phyloP scores from a whole-genome alignment of 2,329 filamentous ascomycete genomes.

The Cordyceps cicadae region DNA sequence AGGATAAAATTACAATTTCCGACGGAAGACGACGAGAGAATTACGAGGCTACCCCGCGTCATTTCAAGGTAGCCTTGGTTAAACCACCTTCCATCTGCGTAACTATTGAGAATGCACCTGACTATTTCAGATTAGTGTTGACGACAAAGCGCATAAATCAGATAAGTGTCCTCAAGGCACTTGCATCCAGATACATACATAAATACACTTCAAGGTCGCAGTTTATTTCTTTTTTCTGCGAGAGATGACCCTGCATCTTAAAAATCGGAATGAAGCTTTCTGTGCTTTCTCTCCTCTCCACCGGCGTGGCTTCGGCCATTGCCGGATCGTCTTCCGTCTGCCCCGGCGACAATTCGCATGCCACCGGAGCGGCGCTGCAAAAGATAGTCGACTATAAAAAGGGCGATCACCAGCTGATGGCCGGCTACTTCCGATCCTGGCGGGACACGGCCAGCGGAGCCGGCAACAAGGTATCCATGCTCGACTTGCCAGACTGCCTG shows the following conservation, averaged over 20 bases:
- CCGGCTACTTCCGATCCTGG: conserved; percentile 9
- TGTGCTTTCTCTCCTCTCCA: neutral
- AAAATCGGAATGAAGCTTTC: conserved; percentile 1
- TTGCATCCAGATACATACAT: neutral
- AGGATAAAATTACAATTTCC: neutral
- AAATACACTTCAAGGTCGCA: neutral
- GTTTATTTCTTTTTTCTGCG: neutral
- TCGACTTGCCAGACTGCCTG: conserved; percentile 9
- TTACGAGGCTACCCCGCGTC: neutral
- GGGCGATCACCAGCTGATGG: conserved; percentile 7
- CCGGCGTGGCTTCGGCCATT: neutral
- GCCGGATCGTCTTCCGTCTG: conserved; percentile 7
- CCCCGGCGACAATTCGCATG: conserved; percentile 5
- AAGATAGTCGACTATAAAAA: conserved; percentile 11
- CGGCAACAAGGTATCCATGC: conserved; percentile 5
- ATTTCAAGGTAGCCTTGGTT: neutral
- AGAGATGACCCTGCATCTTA: neutral
- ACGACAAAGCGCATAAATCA: neutral
- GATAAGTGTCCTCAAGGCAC: neutral
- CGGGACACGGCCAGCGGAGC: neutral
- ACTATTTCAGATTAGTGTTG: conserved; percentile 6
- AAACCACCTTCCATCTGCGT: neutral
- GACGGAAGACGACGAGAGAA: neutral
- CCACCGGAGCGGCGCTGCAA: neutral
- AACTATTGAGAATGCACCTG: neutral